Evolutionary conservation across 139 green algal genomes (phyloP), one percentile per base, ranked within the genome.

Genomic region (Zygnema circumcarinatum): DNA sequence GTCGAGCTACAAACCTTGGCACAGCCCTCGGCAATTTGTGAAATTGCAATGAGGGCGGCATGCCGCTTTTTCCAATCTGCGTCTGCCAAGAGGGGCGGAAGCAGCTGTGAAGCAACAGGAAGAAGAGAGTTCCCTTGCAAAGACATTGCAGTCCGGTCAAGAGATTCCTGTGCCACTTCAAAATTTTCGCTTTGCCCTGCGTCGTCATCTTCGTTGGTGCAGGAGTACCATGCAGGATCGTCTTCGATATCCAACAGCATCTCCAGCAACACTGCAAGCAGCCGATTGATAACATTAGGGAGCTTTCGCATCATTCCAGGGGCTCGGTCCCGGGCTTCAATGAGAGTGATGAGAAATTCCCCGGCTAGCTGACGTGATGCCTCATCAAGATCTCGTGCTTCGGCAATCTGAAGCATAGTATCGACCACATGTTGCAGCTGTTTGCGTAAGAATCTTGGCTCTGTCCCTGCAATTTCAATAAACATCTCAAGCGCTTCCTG

Each of bases 1-100:
- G 47, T 62, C 47, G 36, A 2, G 2, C 21, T 7, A 67, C 90
- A 90, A n/a, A 94, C 91, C 94, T 98, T 99, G 31, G 74, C 81
- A 92, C 97, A 99, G 31, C 97, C 97, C 93, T 99, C 97, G 29
- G 97, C 97, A 83, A 99, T 98, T 91, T 99, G 97, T 2, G 97
- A 74, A 1, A 93, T 81, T 87, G 92, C 94, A 83, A 98, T 96
- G 33, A 99, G 95, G 22, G 94, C 94, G 0, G 95, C 96, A 85
- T 98, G 96, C 20, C 97, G 93, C 91, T 97, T 95, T 81, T 93
- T 92, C 97, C 97, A 99, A 87, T 97, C 92, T 0, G 56, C 41
- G 87, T 97, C 94, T 22, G 33, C 52, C 80, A 98, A 84, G 89
- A 96, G 96, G 62, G 84, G 38, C 2, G 93, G 94, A 79, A 99